Conservation (phyloP, 2,329 filamentous ascomycete species). For the Ophiocordyceps sinensis region DNA sequence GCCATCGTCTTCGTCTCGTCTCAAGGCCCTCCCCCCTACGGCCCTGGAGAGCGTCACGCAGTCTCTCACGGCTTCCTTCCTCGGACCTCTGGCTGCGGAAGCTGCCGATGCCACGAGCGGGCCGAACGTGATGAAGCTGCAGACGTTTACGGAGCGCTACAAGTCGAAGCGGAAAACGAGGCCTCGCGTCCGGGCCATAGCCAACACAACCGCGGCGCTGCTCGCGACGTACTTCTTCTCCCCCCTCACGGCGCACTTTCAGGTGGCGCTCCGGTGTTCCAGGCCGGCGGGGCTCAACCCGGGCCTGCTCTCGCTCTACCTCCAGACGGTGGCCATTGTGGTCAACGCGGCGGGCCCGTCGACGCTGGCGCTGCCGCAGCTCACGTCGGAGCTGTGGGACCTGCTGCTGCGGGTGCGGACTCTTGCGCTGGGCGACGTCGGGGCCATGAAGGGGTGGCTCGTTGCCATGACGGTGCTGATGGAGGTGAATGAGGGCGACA, state of each 20-base stretch:
- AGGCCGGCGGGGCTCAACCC: slow-evolving; percentile 56
- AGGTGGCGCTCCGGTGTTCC: slow-evolving; percentile 39
- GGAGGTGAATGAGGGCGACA: slow-evolving; percentile 64
- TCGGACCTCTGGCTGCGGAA: slow-evolving; percentile 66
- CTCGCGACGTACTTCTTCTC: slow-evolving; percentile 72
- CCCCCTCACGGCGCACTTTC: slow-evolving; percentile 70
- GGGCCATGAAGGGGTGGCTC: slow-evolving; percentile 59
- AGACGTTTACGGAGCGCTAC: slow-evolving; percentile 61
- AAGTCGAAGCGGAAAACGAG: slow-evolving; percentile 18
- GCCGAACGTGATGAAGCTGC: slow-evolving; percentile 73
- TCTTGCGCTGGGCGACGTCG: slow-evolving; percentile 43
- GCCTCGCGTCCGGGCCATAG: slow-evolving; percentile 39
- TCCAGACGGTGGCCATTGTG: slow-evolving; percentile 75
- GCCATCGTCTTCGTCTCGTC: slow-evolving; percentile 16
- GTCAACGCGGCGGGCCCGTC: slow-evolving; percentile 73
- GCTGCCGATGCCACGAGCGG: slow-evolving; percentile 70
- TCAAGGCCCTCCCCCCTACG: slow-evolving; percentile 38
- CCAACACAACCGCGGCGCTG: slow-evolving; percentile 66
- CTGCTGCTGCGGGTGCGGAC: slow-evolving; percentile 60
- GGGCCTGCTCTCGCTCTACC: slow-evolving; percentile 60
- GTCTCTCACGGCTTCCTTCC: slow-evolving; percentile 54
- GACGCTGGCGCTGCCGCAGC: slow-evolving; percentile 58
- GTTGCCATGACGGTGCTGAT: slow-evolving; percentile 68
- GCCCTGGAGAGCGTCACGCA: slow-evolving; percentile 55
- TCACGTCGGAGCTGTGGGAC: slow-evolving; percentile 75